Base-by-base conservation (phyloP, 768 basidiomycete genomes). In the Termitomyces sp. region DNA sequence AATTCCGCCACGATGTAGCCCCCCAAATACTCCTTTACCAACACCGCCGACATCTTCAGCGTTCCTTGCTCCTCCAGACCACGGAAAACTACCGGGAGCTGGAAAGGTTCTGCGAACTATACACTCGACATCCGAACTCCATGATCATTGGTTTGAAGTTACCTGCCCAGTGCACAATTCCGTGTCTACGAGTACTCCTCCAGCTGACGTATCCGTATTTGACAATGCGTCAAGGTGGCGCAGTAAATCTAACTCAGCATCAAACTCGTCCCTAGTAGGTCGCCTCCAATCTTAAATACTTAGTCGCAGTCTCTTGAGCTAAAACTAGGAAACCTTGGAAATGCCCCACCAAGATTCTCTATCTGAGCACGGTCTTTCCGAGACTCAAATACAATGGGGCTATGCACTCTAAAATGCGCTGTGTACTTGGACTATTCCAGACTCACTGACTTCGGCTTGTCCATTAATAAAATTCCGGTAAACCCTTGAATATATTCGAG, bases 11-110 rank as follows among this genome's bases (percentile, higher is more conserved):
- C 63, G 68, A 30, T 71, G 68, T 58, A 70, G 69, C 45, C 72
- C 78, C 22, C 76, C 77, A 4, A 72, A 68, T 36, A 72, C 68
- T 55, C 75, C 77, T 49, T 66, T 77, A 37, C 76, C 76, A 16
- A 68, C 68, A 22, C 66, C 70, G 8, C 75, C 75, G 30, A 61
- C 63, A 15, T 48, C 57, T 33, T 54, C 62, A 15, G 49, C 57
- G 9, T 58, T 44, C 56, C 49, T 67, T 57, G 39, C 61, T 58
- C 56, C 44, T 24, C 24, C 52, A 31, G 39, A 39, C 20, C 37
- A 46, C n/a, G 6, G 18, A 18, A 47, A 18, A 16, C 15, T 15
- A n/a, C 18, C 37, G 13, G 36, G n/a, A 56, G 8, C 7, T 45
- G 45, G 31, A 24, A 65, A 59, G 31, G 50, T 60, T 34, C 47